Percentiles rank a stretch among this genome's conserved stretches.
Conservation (phyloP, 2,329 filamentous ascomycete genomes). For the Microsporum canis region DNA sequence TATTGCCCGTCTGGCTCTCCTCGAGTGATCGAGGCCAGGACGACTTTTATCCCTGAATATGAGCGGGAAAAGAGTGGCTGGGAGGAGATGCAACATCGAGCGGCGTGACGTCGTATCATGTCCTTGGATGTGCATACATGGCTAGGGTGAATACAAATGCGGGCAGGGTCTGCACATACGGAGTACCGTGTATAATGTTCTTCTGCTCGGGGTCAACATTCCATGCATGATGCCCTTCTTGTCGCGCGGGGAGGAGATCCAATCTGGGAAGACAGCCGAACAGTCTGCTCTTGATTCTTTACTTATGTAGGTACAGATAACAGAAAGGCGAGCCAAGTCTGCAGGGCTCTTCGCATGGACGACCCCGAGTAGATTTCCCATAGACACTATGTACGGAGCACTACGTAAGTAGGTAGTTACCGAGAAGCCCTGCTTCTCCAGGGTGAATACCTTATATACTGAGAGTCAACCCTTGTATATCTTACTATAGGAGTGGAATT, state of each 20-base stretch:
- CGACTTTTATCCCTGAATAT: no score
- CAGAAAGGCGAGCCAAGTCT: neutral
- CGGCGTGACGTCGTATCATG: neutral
- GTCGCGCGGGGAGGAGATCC: neutral
- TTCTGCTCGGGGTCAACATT: neutral
- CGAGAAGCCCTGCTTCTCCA: no score
- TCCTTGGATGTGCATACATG: neutral
- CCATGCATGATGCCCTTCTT: neutral
- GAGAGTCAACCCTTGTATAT: no score
- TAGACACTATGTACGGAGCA: no score
- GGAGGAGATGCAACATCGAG: neutral
- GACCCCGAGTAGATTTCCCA: neutral
- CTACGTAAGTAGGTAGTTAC: no score
- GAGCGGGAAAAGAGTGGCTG: neutral
- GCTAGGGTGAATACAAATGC: neutral
- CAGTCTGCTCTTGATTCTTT: neutral
- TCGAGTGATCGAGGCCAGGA: no score
- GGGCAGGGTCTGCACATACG: neutral
- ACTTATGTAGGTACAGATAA: neutral
- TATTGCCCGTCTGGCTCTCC: no score
- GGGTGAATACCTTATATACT: no score
- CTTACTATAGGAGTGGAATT: no score
- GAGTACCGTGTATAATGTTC: neutral
- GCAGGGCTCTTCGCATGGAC: neutral
- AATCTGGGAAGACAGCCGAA: neutral